Percentiles rank a stretch among this genome's conserved stretches.
These are phyloP conservation scores for Penicillium paxilli DNA, from an alignment of 495 filamentous ascomycete species.

Conservation along the genomic window DNA sequence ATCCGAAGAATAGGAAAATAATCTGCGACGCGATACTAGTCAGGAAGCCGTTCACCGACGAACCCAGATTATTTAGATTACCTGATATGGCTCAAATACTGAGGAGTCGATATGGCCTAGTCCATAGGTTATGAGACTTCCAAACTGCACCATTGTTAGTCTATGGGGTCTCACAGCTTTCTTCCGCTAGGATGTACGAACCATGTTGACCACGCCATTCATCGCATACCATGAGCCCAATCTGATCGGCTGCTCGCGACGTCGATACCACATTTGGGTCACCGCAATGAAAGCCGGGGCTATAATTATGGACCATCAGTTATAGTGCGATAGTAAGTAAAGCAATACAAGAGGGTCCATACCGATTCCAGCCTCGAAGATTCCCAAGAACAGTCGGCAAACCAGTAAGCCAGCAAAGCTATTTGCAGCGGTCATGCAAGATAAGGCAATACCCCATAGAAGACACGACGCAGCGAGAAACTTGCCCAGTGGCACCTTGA, in stretches of 20 bases:
- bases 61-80: constrained; percentile 4
- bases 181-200: constrained; percentile 13
- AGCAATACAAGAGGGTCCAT: constrained; percentile 3
- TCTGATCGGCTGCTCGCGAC: constrained; percentile 58
- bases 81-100: constrained; percentile 57
- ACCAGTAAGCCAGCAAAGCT: constrained; percentile 55
- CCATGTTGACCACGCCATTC: constrained; percentile 57
- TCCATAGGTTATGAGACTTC: constrained; percentile 56
- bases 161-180: not conserved
- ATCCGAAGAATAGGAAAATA: constrained; percentile 56
- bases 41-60: constrained; percentile 5
- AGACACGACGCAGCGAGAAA: constrained; percentile 60
- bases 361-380: constrained; percentile 58
- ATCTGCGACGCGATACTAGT: constrained; percentile 30
- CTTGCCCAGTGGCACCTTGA: constrained; percentile 44
- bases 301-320: constrained; percentile 13
- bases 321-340: not conserved
- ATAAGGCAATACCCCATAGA: constrained; percentile 58
- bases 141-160: constrained; percentile 28
- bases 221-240: constrained; percentile 62
- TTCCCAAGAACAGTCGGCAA: constrained; percentile 61
- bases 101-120: constrained; percentile 58
- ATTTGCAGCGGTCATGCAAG: constrained; percentile 55
- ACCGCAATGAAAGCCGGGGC: constrained; percentile 61
- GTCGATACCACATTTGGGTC: constrained; percentile 64